Conservation (phyloP, 371 early-diverging fungal species). For the Dinochytrium kinnereticum region DNA sequence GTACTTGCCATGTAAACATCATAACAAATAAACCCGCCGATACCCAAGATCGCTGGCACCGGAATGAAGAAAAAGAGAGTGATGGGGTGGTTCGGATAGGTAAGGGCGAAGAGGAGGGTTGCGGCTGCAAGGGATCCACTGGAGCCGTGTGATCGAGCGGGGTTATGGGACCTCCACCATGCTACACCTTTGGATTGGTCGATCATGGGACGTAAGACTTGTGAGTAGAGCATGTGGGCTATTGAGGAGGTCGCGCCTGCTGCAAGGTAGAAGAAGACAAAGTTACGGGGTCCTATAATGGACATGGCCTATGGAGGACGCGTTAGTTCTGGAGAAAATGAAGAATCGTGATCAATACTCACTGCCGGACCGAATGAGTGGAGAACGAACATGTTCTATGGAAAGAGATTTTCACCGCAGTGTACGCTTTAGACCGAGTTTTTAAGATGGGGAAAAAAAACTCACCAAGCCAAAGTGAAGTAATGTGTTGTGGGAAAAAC, state of each 20-base stretch:
- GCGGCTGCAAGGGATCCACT: slow-evolving; percentile 52
- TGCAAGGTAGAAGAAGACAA: slow-evolving; percentile 53
- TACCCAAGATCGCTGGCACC: slow-evolving; percentile 54
- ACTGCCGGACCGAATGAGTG: slow-evolving; percentile 55
- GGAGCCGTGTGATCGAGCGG: slow-evolving; percentile 49
- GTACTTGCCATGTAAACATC: slow-evolving; percentile 50
- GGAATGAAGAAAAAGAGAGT: slow-evolving; percentile 57
- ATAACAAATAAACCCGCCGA: slow-evolving; percentile 59
- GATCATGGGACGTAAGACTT: slow-evolving; percentile 23
- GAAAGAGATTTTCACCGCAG: not conserved
- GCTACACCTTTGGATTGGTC: not conserved
- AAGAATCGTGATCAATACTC: not conserved
- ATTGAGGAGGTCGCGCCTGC: slow-evolving; percentile 28
- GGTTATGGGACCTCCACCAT: not conserved
- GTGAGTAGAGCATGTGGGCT: slow-evolving; percentile 34
- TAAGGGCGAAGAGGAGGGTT: slow-evolving; percentile 54
- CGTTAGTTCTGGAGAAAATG: not conserved
- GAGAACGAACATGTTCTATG: slow-evolving; percentile 61
- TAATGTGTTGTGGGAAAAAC: slow-evolving; percentile 42
- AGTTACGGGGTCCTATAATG: slow-evolving; percentile 49
- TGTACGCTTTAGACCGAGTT: too few relatives aligned
- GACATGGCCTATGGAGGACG: slow-evolving; percentile 28
- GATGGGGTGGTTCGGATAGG: slow-evolving; percentile 51
- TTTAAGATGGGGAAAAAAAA: not conserved
- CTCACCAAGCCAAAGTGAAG: slow-evolving; percentile 34